phyloP scores from a whole-genome alignment of 306 rosid species.

The Macrotyloma uniflorum region DNA sequence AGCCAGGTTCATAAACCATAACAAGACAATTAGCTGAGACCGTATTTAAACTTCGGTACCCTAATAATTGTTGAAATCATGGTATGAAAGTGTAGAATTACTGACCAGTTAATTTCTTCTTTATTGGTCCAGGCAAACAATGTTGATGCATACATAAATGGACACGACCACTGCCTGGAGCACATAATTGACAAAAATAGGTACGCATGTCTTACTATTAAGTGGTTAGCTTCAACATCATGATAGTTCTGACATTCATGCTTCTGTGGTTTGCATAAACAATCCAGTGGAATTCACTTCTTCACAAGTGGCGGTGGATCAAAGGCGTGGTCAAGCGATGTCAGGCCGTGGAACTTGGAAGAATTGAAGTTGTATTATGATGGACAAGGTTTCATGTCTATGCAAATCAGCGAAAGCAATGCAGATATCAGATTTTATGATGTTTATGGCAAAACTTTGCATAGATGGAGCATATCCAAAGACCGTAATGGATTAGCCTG shows the following conservation, averaged over 20 bases:
- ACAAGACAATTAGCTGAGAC: neutral
- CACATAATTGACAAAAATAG: conserved; percentile 62
- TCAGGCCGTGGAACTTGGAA: conserved; percentile 37
- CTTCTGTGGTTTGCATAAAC: conserved; percentile 13
- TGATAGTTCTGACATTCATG: conserved; percentile 24
- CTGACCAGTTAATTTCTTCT: conserved; percentile 22
- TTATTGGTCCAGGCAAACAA: conserved; percentile 52
- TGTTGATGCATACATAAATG: conserved; percentile 78
- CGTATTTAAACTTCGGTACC: neutral
- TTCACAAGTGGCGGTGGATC: conserved; percentile 92
- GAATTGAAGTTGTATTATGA: conserved; percentile 72
- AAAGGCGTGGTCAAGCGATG: conserved; percentile 76
- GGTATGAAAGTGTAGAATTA: neutral
- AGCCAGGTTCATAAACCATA: neutral
- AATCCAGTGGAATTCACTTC: conserved; percentile 64
- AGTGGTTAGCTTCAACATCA: conserved; percentile 12
- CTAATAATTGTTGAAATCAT: neutral
- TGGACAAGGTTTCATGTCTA: conserved; percentile 90
- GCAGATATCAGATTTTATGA: conserved; percentile 64
- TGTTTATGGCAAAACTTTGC: conserved; percentile 62
- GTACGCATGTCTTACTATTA: conserved; percentile 42
- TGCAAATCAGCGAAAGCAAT: conserved; percentile 51
- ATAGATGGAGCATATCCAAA: conserved; percentile 59
- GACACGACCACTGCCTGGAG: conserved; percentile 88
- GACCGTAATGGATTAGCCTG: conserved; percentile 19